Base-by-base conservation (phyloP, 768 basidiomycete species). In the Clitopilus hobsonii region DNA sequence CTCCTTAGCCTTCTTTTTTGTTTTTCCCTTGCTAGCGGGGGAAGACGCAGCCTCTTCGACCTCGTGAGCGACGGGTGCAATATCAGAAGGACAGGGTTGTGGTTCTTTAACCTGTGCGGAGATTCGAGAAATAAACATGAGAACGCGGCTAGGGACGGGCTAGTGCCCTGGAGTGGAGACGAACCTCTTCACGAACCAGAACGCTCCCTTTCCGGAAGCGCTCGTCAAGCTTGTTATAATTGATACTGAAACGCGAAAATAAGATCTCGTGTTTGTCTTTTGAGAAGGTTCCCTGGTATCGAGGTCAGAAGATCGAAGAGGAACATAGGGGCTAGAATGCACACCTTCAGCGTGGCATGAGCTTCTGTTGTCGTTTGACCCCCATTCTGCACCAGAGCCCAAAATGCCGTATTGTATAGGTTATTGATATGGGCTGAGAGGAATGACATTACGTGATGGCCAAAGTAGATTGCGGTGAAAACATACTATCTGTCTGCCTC, bases 401-500 rank as follows among this genome's bases (percentile, higher is more conserved):
- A 98, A 65, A 98, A 99, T 0, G 74, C 76, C 0, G 97, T 98
- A 65, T 99, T 99, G 73, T 98, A 95, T 22, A 99, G 73, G 67
- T 99, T 99, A 66, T 99, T 99, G 66, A 98, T 89, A 66, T 99
- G 97, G 0, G 97, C 95, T 98, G 67, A 51, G 27, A 32, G 61
- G 57, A 56, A 23, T 61, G 27, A 49, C 13, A 25, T 51, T 7
- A 32, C 30, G 8, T 16, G 30, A 45, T 4, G 10, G 3, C n/a
- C 16, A 45, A 20, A 50, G 10, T 25, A 11, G 14, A 36, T 6
- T 28, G 28, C 22, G 32, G 13, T 14, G 28, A 23, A 20, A 20
- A 72, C 92, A 57, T 64, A 96, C 96, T 96, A 66, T 98, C 96
- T 0, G 88, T 90, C 68, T 98, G 97, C 56, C 97, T 74, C 97